Evolutionary conservation across 2,329 filamentous ascomycete genomes (phyloP).

Genomic region (Colletotrichum liaoningense): DNA sequence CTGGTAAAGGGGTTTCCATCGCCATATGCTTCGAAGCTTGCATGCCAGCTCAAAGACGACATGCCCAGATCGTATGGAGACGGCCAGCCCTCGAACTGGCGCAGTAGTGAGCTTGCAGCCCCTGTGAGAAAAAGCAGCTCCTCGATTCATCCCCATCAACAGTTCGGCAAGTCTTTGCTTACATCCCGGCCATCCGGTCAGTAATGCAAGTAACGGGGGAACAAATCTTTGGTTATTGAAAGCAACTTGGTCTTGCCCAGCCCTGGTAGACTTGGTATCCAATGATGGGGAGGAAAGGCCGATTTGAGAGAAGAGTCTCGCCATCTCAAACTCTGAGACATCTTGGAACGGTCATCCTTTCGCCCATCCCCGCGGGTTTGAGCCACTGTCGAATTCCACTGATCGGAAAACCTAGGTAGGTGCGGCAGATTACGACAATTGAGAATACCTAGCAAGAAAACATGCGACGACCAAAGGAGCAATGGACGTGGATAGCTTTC

Average conservation of each 20-base stretch:
- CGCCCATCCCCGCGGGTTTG: background rate
- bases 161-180: conserved; percentile 5
- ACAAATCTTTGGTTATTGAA: background rate
- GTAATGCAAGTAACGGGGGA: conserved; percentile 11
- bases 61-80: conserved; percentile 18
- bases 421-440: conserved; percentile 1
- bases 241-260: background rate
- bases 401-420: background rate
- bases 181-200: background rate
- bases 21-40: too few species aligned
- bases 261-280: background rate
- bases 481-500: conserved; percentile 5
- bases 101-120: conserved; percentile 3
- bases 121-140: conserved; percentile 11
- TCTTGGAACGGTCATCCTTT: conserved; percentile 5
- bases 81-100: background rate
- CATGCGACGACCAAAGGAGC: background rate
- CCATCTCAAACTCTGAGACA: conserved; percentile 12
- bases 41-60: background rate
- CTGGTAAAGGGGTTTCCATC: too few species aligned
- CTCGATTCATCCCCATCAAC: background rate
- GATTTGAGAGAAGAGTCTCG: background rate
- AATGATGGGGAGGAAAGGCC: background rate
- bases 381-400: background rate
- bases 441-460: background rate